Percentiles rank a stretch among this genome's conserved stretches.
phyloP scores from a whole-genome alignment of 441 rosid species.

The Rhodomyrtus psidioides region DNA sequence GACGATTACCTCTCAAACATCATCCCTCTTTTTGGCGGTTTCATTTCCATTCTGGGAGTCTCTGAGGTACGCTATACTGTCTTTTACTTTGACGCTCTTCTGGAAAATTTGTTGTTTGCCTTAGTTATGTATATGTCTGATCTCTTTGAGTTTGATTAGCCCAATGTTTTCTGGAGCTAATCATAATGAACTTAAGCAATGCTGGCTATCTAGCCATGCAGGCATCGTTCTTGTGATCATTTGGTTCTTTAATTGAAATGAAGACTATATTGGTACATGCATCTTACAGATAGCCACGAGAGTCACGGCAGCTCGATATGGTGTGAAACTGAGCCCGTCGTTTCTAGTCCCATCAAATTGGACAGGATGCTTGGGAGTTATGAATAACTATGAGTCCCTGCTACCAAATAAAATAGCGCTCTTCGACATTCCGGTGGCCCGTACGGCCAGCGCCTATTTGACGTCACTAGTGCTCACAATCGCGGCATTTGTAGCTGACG shows the following conservation, averaged over 20 bases:
- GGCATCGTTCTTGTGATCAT: neutral
- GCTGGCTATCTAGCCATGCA: neutral
- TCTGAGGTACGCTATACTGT: conserved; percentile 49
- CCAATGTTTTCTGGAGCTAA: neutral
- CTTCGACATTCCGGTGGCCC: conserved; percentile 81
- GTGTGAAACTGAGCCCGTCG: conserved; percentile 76
- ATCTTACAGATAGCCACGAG: conserved; percentile 67
- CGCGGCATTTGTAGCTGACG: conserved; percentile 71
- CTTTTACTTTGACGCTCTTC: neutral
- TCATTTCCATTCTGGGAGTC: conserved; percentile 72
- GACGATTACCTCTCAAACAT: conserved; percentile 72
- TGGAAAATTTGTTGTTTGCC: neutral
- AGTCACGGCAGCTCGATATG: conserved; percentile 60
- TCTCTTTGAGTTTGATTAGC: neutral
- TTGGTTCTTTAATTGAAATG: neutral
- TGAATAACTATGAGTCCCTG: conserved; percentile 82
- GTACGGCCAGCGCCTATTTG: conserved; percentile 78
- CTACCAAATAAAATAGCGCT: conserved; percentile 81
- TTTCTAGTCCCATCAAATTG: conserved; percentile 88
- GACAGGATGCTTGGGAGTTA: conserved; percentile 93
- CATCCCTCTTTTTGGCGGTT: conserved; percentile 79
- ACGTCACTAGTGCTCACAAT: conserved; percentile 63
- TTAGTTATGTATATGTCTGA: neutral
- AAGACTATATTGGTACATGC: neutral
- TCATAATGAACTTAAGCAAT: rapidly evolving